Evolutionary conservation across 1,139 yeast species (phyloP), one percentile per base, ranked within the genome.

Genomic region (Kodamaea fungicola): DNA sequence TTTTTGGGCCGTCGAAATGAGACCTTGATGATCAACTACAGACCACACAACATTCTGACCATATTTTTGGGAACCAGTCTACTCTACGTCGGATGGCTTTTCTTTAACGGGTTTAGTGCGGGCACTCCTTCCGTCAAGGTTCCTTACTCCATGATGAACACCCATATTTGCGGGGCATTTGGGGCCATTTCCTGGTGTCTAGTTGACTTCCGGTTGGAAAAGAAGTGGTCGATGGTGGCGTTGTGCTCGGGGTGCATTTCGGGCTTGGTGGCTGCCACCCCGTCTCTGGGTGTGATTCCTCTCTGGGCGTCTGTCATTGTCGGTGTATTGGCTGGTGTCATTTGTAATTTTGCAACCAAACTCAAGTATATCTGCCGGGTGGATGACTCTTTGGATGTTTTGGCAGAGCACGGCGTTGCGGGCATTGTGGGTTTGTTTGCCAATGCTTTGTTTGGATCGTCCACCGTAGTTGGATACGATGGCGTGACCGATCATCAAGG

Each of bases 381-480:
- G 41, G 97, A 92, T 60, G 98, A 92, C 63, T 83, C 97, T 3
- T 72, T 92, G 54, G 97, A 92, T 82, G 83, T 90, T 35, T 76
- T 92, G 59, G 97, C 97, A 16, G 97, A 90, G 78, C 98, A 92
- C 83, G 97, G 96, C 39, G 75, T 92, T 53, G 97, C 97, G 0
- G 98, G 98, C 27, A 74, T 89, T 35, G 75, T 92, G 35, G 97
- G 98, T 0, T 73, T 90, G 32, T 43, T 92, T 9, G 89, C 88
- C 66, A 90, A 90, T 57, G 97, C 89, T 0, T 57, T 92, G 3
- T 89, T 92, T 55, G 97, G 88, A 9, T 87, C 90, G 7, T 76
- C 85, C 42, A 83, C 88, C 59, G 95, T 92, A 38, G 77, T 92
- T 47, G 96, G 96, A 8, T 83, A 89, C 59, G 97, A 92, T 55